These are phyloP conservation scores for Cucurbita ficifolia DNA, from an alignment of 306 rosid genomes.

Conservation along the genomic window DNA sequence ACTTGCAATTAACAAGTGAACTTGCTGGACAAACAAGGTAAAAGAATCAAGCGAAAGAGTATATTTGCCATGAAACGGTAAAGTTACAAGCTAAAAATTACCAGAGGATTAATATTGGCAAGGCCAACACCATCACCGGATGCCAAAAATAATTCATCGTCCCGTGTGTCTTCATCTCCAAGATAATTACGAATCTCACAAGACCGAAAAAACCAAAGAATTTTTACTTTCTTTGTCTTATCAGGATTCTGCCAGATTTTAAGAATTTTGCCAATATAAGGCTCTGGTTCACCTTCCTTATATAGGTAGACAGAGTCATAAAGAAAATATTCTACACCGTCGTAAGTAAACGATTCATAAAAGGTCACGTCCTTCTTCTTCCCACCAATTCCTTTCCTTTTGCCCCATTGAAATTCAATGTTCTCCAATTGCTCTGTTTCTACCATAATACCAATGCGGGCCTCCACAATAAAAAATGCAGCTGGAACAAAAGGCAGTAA, in stretches of 20 bases:
- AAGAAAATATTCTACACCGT: constrained; percentile 45
- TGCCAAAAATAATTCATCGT: constrained; percentile 70
- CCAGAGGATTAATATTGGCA: constrained; percentile 61
- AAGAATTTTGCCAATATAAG: constrained; percentile 53
- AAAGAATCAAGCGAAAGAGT: neutral
- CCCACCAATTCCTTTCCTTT: constrained; percentile 31
- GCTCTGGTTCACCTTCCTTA: constrained; percentile 52
- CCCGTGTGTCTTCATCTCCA: constrained; percentile 16
- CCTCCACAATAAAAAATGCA: neutral
- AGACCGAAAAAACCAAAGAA: constrained; percentile 81
- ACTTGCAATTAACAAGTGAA: neutral
- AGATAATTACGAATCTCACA: constrained; percentile 47
- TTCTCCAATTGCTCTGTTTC: constrained; percentile 18
- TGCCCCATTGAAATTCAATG: constrained; percentile 60
- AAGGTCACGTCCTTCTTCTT: constrained; percentile 31
- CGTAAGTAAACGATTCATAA: constrained; percentile 56
- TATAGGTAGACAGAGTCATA: constrained; percentile 57
- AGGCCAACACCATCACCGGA: constrained; percentile 70
- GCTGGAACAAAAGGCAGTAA: neutral
- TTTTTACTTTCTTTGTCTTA: constrained; percentile 46
- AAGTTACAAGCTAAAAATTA: constrained; percentile 13
- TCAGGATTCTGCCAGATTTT: constrained; percentile 53
- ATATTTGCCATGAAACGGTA: neutral
- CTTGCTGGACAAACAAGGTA: neutral
- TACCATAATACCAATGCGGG: constrained; percentile 23